Evolutionary conservation across 2,329 filamentous ascomycete species (phyloP), one percentile per base, ranked within the genome.

Genomic region (Gliomastix tumulicola): DNA sequence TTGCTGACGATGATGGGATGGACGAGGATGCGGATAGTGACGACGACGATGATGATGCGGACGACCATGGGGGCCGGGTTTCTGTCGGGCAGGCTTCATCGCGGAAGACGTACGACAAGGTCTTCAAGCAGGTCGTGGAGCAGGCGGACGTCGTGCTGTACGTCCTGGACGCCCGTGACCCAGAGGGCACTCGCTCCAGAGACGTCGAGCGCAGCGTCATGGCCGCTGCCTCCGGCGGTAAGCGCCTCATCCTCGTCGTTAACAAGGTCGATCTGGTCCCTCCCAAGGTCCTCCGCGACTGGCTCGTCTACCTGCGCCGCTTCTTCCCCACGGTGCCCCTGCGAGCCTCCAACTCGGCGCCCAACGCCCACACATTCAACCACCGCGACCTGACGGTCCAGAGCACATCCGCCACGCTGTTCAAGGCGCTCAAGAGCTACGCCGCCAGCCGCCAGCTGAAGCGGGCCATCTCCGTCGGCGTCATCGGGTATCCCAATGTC

Each of bases 191-290:
- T 21, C 76, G 89, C 45, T 96, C 89, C 25, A 84, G 83, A 55
- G 88, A 94, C 46, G 84, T 96, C 31, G 89, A 96, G 69, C 82
- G 87, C 43, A 82, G 84, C 63, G 80, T 96, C 57, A 89, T 94
- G 84, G 83, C 88, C n/a, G 83, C 87, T 9, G 84, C 87, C 12
- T 75, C 74, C 20, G 85, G 84, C 38, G 82, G 82, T 47, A 96
- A 96, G 69, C 77, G 89, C 36, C 72, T 96, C 41, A 94, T 96
- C 41, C 78, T 96, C 41, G 78, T 96, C 40, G 71, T 96, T 48
- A 96, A 96, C 80, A 96, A 96, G 76, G 89, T 94, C 56, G 89
- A 96, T 58, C 74, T 96, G 39, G 76, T 96, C 32, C 89, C 89
- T 4, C 79, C 86, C 17, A 72, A 80, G 32, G 84, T 90, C 11